phyloP scores from a whole-genome alignment of 257 asterid species.

The Solanum sparsipilum region DNA sequence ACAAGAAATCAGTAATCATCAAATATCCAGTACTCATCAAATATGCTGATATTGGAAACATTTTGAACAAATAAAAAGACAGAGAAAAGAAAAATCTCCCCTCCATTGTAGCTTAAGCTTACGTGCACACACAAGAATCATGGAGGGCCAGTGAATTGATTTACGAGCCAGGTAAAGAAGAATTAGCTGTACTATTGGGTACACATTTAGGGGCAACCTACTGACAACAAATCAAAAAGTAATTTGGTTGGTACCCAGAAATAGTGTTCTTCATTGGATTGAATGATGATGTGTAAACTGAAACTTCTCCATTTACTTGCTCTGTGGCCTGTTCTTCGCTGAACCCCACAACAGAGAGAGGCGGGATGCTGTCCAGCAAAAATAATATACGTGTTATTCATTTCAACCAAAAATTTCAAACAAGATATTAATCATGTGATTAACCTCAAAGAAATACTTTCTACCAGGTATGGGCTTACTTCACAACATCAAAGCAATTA shows the following conservation, averaged over 20 bases:
- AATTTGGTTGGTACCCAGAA: conserved; percentile 51
- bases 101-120: not conserved
- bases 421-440: not conserved
- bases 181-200: not conserved
- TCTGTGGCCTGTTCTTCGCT: conserved; percentile 84
- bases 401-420: not conserved
- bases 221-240: not conserved
- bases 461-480: not conserved
- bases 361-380: conserved; percentile 80
- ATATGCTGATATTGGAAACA: not conserved
- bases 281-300: conserved; percentile 75
- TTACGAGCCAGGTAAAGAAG: not conserved
- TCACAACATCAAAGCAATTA: not conserved
- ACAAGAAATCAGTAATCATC: not conserved
- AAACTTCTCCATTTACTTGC: conserved; percentile 64
- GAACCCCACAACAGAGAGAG: conserved; percentile 85
- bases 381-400: not conserved
- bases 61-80: not conserved
- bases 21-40: not conserved
- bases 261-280: conserved; percentile 97
- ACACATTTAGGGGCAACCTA: not conserved
- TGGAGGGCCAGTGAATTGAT: not conserved
- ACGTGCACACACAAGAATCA: not conserved
- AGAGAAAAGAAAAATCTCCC: not conserved
- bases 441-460: not conserved